Base-by-base conservation (phyloP, 2,329 filamentous ascomycete species). In the Monilinia aucupariae region DNA sequence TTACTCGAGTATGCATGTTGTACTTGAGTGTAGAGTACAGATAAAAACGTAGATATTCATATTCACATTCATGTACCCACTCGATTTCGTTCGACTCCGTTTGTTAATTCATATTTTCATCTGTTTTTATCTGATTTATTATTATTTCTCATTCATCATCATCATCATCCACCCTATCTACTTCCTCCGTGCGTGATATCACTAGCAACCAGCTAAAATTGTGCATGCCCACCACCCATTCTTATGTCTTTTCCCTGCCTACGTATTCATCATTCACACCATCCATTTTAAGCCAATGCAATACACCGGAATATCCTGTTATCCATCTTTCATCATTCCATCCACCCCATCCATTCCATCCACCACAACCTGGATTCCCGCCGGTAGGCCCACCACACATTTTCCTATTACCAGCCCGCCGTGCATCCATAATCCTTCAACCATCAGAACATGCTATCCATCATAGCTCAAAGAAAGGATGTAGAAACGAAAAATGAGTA, bases 371-470 rank as follows among this genome's bases (percentile, higher is more conserved):
- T 10, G 17, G 15, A 47, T 13, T 13, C 12, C 15, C 25, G n/a
- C n/a, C 41, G 6, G 13, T 13, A 45, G 22, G 39, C 39, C 12
- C 41, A 45, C 30, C 43, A 34, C 27, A 47, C 22, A n/a, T 37
- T 39, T 45, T 61, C 15, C 34, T 39, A 48, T 61, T 53, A 53
- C 49, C 37, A 22, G 54, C 12, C 30, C n/a, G n/a, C 58, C 15
- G 30, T 5, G 4, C 34, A 2, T 37, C 48, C n/a, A 30, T 43
- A 39, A 61, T 45, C 37, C 49, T 54, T 52, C 27, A 50, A 37
- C 34, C 45, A 59, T 59, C 56, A 61, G 13, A 61, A 54, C 39
- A 47, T 61, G 59, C 59, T 47, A 47, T 61, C 49, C 59, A 54
- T 47, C 47, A 37, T 43, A 30, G 32, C 39, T 60, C 27, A 53